Evolutionary conservation across 371 early-diverging fungal genomes (phyloP).

Genomic region (Chytridium lagenaria): DNA sequence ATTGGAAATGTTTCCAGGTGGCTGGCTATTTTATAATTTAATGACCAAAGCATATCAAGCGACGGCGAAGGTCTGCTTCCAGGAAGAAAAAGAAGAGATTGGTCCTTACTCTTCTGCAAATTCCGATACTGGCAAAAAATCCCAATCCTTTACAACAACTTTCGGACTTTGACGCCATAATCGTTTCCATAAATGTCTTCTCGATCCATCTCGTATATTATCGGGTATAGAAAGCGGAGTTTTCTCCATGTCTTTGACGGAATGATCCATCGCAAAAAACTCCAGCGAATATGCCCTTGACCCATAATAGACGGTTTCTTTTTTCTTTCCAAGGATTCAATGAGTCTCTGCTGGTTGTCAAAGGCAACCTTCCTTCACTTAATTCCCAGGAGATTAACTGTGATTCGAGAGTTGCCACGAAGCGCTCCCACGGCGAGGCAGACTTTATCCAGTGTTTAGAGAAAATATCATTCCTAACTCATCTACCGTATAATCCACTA

Average conservation of each 20-base stretch:
- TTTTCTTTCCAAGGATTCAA: background rate
- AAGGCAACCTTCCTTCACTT: background rate
- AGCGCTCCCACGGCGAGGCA: background rate
- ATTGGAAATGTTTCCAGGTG: background rate
- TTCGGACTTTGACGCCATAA: background rate
- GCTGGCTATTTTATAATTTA: no score
- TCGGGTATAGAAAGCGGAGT: background rate
- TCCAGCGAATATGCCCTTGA: background rate
- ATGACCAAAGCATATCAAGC: no score
- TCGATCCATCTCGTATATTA: background rate
- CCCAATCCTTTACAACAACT: background rate
- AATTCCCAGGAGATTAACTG: background rate
- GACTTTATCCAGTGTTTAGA: background rate
- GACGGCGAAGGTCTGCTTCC: no score
- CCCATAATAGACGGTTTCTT: conserved; percentile 1
- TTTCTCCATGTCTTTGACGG: background rate
- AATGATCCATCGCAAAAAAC: background rate
- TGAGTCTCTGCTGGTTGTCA: background rate
- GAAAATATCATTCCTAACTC: background rate
- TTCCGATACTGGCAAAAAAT: background rate
- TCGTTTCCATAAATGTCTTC: background rate
- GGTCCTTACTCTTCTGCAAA: background rate
- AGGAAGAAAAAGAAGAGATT: background rate
- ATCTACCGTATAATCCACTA: conserved; percentile 13
- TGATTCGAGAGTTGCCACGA: background rate